Base-by-base conservation (phyloP, 2,329 filamentous ascomycete genomes). In the Diaporthe sp. region DNA sequence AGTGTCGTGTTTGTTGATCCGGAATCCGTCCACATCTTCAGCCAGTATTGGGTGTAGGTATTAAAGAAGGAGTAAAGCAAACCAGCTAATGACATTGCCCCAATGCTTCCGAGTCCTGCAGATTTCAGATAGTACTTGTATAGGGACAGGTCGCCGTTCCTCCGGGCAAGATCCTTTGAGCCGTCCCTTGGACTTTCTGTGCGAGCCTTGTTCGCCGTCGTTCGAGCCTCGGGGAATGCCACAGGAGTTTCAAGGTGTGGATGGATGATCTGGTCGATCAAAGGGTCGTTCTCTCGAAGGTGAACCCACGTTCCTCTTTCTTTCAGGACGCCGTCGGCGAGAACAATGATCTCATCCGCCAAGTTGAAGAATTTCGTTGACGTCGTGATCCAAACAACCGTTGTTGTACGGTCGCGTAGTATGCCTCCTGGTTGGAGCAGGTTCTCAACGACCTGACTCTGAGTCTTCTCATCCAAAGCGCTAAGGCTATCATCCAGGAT, bases 281-380 rank as follows among this genome's bases (percentile, higher is more conserved):
- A 79, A 9, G 80, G 79, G 22, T 78, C 77, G 22, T 80, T 79
- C 3, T 75, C 70, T 56, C 81, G 80, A 19, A 87, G 77, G 3
- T 81, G 78, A 8, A 82, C 78, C 79, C 85, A 87, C 15, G 74
- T 75, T 2, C 86, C 85, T 75, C 85, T 83, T 37, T 85, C 82
- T 12, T 77, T 73, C 10, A 87, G 81, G 0, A 76, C 78, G 2
- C 81, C 80, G 59, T 81, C 59, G 55, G 81, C 80, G 1, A 88
- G 81, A 5, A 85, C 78, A 22, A 88, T 75, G 15, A 88, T 78
- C 8, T 85, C 79, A 76, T 88, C 85, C 12, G 83, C 84, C 8
- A 84, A 75, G 25, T 81, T 78, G 17, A 87, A 84, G 68, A 84
- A 80, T 39, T 82, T 79, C 3, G 80, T 82, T 80, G 32, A n/a